phyloP scores from a whole-genome alignment of 2,329 filamentous ascomycete species.

The Beauveria caledonica region DNA sequence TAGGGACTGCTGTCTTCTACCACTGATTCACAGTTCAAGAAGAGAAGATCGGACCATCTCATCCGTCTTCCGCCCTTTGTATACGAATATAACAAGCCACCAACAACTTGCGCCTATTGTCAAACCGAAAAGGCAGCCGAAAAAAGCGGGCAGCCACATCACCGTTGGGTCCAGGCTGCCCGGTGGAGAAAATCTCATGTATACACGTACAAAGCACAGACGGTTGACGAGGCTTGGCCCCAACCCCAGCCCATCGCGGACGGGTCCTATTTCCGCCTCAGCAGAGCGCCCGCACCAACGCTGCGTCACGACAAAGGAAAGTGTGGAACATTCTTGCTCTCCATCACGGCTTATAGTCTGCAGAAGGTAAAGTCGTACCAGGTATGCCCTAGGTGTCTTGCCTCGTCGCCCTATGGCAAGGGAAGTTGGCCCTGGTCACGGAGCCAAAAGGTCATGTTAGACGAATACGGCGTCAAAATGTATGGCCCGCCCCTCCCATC shows the following conservation, averaged over 20 bases:
- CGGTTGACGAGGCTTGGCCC: not conserved
- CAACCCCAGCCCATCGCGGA: not conserved
- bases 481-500: not conserved
- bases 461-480: not conserved
- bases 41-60: not conserved
- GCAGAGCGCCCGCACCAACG: slow-evolving; percentile 5
- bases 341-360: not conserved
- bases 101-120: not conserved
- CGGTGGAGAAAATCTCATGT: not conserved
- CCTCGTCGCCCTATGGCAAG: not conserved
- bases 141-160: not conserved
- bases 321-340: not conserved
- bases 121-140: not conserved
- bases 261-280: slow-evolving; percentile 4
- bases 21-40: not conserved
- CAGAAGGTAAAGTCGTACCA: not conserved
- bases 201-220: not conserved
- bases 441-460: not conserved
- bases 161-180: not conserved
- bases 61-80: not conserved
- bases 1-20: not conserved
- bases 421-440: not conserved
- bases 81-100: not conserved
- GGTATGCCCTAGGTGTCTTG: no score
- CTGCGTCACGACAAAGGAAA: not conserved